These are phyloP conservation scores for Neurospora sp. DNA, from an alignment of 495 filamentous ascomycete species.

Conservation along the genomic window DNA sequence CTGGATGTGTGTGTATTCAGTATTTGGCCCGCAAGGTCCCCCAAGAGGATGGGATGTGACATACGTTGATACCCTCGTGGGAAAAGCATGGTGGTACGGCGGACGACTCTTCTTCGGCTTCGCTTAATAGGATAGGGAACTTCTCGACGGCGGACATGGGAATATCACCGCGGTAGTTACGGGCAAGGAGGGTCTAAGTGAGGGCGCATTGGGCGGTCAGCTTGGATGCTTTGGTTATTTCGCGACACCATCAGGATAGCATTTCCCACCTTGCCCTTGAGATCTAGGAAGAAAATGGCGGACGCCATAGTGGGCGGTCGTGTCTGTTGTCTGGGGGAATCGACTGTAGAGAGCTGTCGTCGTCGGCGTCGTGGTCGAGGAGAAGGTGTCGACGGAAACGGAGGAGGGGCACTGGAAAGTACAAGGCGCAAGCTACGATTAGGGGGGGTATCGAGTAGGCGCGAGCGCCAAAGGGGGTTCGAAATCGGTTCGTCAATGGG, in stretches of 20 bases:
- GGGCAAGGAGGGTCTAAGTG: slow-evolving; percentile 84
- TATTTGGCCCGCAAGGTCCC: not conserved
- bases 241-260: not conserved
- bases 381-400: not conserved
- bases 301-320: slow-evolving; percentile 67
- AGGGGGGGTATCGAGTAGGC: not conserved
- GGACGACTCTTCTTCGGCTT: slow-evolving; percentile 98
- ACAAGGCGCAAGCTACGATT: not conserved
- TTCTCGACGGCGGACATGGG: slow-evolving; percentile 99
- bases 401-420: not conserved
- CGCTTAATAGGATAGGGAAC: slow-evolving; percentile 91
- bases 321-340: slow-evolving; percentile 2
- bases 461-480: not conserved
- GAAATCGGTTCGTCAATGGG: not conserved
- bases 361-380: not conserved
- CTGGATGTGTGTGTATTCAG: not conserved
- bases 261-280: slow-evolving; percentile 89
- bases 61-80: slow-evolving; percentile 94
- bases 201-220: not conserved
- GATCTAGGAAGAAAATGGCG: slow-evolving; percentile 95
- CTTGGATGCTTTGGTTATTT: not conserved
- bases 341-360: not conserved
- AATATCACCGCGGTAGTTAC: slow-evolving; percentile 98
- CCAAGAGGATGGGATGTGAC: slow-evolving; percentile 15
- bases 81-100: slow-evolving; percentile 98